Evolutionary conservation across 306 rosid genomes (phyloP), one percentile per base, ranked within the genome.

Genomic region (Rosa persica): DNA sequence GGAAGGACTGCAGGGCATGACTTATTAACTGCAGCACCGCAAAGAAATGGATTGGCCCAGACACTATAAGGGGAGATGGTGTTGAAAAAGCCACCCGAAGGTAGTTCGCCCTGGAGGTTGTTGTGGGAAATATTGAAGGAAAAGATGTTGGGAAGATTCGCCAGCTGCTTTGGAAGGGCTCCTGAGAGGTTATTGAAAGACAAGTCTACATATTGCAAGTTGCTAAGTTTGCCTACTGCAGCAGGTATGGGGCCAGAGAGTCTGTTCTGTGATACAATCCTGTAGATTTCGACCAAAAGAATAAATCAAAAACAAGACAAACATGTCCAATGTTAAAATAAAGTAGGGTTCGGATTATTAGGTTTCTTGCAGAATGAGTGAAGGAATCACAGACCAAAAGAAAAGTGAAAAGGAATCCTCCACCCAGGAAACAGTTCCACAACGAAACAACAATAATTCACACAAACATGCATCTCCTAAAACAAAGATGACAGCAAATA

Each of bases 111-210:
- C 76, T 85, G 88, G 40, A 96, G 90, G 78, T 93, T 90, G 91
- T 96, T 96, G 85, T 93, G 97, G 78, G 99, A 96, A 74, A 96
- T 78, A 81, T 96, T 96, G 80, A 96, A 96, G 81, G 89, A 62
- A 43, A 90, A 3, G 72, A 96, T 93, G 80, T 83, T 90, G 74
- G 96, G 92, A 79, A 96, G 98, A 83, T 96, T 90, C 78, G 93
- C 92, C 84, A 96, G 81, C 81, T 90, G 96, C 87, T 91, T 96
- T 4, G 98, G 98, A 66, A 96, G 85, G 83, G 42, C 83, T 80
- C 99, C 99, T 25, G 85, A 84, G 34, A 96, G 91, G 80, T 76
- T 82, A 84, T 96, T 96, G 57, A 81, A 86, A 44, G 99, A 93
- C 49, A 96, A 78, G 85, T 96, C 99, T 73, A 93, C 98, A 57